These are phyloP conservation scores for Heliamphora pulchella DNA, from an alignment of 179 eudicot genomes.

Conservation along the genomic window DNA sequence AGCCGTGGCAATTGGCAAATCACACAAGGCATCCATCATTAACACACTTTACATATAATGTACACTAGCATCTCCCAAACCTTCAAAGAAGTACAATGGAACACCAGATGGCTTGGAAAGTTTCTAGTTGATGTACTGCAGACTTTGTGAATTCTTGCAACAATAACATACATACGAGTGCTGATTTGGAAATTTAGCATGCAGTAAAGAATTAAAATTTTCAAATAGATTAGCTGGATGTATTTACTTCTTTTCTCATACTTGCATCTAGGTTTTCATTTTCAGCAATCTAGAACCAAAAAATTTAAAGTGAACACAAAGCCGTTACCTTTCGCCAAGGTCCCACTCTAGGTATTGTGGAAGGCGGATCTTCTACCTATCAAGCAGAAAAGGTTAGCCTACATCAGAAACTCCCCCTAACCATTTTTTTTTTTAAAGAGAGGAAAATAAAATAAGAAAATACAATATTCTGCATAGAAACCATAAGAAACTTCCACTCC, in stretches of 20 bases:
- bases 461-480: not conserved
- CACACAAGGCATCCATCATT: not conserved
- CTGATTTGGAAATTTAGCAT: not conserved
- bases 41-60: not conserved
- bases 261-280: not conserved
- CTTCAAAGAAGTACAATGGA: not conserved
- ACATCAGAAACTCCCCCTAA: not conserved
- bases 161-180: not conserved
- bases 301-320: slow-evolving; percentile 11
- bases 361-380: slow-evolving; percentile 50
- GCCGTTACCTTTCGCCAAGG: slow-evolving; percentile 65
- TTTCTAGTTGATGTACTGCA: not conserved
- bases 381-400: slow-evolving; percentile 3
- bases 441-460: not conserved
- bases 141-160: not conserved
- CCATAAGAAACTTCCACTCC: not conserved
- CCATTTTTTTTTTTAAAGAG: too few relatives aligned
- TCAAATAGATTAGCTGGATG: not conserved
- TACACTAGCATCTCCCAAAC: not conserved
- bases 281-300: not conserved
- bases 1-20: slow-evolving; percentile 2
- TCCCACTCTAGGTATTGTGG: slow-evolving; percentile 43
- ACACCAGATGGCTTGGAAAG: slow-evolving; percentile 3
- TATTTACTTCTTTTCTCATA: not conserved
- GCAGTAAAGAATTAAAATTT: not conserved